Percentiles rank a stretch among this genome's conserved stretches.
Evolutionary conservation across 1,284 basidiomycete species (phyloP).

Genomic region (Trametes sp.): DNA sequence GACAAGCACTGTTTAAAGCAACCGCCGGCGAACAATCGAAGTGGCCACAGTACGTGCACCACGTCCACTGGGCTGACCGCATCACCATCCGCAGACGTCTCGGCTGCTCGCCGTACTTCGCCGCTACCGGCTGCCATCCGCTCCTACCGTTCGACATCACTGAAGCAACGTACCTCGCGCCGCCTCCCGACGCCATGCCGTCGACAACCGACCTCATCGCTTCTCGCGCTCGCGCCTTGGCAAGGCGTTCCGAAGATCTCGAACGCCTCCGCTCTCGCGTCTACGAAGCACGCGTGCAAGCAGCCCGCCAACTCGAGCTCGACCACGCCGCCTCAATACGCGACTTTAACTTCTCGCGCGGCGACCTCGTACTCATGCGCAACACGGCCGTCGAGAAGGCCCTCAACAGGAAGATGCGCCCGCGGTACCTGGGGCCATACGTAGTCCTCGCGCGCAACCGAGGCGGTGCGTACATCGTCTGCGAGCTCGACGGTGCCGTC

Average conservation of each 20-base stretch:
- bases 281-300: constrained; percentile 31
- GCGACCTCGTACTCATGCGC: constrained; percentile 45
- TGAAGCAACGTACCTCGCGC: constrained; percentile 48
- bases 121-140: constrained; percentile 46
- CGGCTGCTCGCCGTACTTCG: constrained; percentile 48
- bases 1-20: constrained; percentile 48
- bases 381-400: constrained; percentile 47
- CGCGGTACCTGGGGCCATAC: constrained; percentile 38
- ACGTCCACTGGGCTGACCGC: constrained; percentile 51
- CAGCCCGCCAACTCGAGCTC: constrained; percentile 33
- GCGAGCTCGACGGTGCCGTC: constrained; percentile 44
- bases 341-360: constrained; percentile 45
- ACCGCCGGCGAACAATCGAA: constrained; percentile 40
- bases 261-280: constrained; percentile 27
- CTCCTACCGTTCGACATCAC: constrained; percentile 49
- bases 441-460: constrained; percentile 42
- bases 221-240: constrained; percentile 35
- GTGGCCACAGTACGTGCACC: constrained; percentile 41
- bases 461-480: constrained; percentile 43
- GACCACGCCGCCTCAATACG: constrained; percentile 37
- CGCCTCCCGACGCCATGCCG: constrained; percentile 31
- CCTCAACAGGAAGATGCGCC: constrained; percentile 42
- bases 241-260: constrained; percentile 34
- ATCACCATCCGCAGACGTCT: constrained; percentile 41
- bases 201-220: constrained; percentile 35